Conservation (phyloP, 768 basidiomycete species). For the Pleurotus sapidus region DNA sequence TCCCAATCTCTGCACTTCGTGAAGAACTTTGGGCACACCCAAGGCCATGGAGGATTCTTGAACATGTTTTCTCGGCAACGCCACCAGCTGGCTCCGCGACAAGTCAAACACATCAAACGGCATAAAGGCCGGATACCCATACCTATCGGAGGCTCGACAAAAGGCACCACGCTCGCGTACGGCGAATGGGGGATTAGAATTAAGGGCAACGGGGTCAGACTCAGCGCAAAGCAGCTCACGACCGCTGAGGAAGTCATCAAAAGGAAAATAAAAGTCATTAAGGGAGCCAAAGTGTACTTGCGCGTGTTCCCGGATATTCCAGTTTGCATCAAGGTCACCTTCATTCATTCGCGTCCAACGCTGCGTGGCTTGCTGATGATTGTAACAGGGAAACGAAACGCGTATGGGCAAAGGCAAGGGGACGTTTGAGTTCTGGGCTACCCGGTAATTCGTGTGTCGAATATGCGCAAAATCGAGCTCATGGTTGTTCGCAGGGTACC, state of each 20-base stretch:
- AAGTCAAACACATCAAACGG: conserved; percentile 81
- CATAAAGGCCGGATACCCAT: conserved; percentile 90
- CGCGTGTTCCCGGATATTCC: conserved; percentile 96
- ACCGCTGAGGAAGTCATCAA: conserved; percentile 86
- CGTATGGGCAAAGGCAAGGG: conserved; percentile 99
- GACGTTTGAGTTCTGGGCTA: conserved; percentile 96
- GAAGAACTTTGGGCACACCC: neutral
- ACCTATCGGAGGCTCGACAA: conserved; percentile 85
- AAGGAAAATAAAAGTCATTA: conserved; percentile 85
- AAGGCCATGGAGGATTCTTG: conserved; percentile 23
- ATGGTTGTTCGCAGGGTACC: conserved; percentile 55
- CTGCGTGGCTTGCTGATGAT: neutral
- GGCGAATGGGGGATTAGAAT: conserved; percentile 94
- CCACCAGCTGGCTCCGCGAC: conserved; percentile 74
- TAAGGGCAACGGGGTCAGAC: conserved; percentile 73
- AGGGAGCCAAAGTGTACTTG: conserved; percentile 83
- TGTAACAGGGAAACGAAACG: conserved; percentile 85
- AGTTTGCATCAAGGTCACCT: conserved; percentile 90
- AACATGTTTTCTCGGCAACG: conserved; percentile 44
- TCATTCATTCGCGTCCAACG: neutral
- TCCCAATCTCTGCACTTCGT: neutral
- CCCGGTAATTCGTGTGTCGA: conserved; percentile 52
- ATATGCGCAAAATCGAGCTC: neutral
- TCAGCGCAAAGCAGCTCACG: conserved; percentile 88
- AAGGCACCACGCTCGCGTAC: conserved; percentile 89